These are phyloP conservation scores for Annulohypoxylon moriforme DNA, from an alignment of 495 filamentous ascomycete genomes.

Conservation along the genomic window DNA sequence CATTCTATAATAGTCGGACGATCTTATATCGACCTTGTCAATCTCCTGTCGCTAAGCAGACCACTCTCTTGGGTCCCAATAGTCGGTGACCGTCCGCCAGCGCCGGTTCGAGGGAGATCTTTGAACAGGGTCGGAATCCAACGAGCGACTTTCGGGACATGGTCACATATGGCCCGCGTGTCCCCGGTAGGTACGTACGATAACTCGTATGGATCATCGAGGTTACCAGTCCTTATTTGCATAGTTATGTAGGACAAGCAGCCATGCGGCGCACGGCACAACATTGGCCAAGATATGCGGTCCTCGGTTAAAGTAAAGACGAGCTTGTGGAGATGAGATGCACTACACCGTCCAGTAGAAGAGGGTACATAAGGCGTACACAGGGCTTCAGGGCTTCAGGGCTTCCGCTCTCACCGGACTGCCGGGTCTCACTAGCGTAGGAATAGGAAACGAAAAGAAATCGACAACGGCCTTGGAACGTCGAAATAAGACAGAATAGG, in stretches of 20 bases:
- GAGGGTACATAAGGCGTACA: background rate
- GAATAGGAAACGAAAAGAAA: conserved; percentile 16
- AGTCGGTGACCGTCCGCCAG: conserved; percentile 21
- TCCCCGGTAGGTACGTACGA: conserved; percentile 9
- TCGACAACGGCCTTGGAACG: conserved; percentile 17
- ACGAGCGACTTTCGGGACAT: conserved; percentile 24
- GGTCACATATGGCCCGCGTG: conserved; percentile 2
- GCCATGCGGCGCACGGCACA: conserved; percentile 1
- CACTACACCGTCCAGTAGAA: background rate
- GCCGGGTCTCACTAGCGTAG: conserved; percentile 38
- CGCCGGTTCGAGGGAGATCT: conserved; percentile 10
- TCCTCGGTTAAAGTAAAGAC: conserved; percentile 36
- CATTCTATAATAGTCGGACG: conserved; percentile 20
- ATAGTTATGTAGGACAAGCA: conserved; percentile 4
- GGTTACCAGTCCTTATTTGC: conserved; percentile 8
- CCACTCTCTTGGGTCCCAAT: conserved; percentile 19
- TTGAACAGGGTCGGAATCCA: conserved; percentile 24
- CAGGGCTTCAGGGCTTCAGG: too few relatives aligned
- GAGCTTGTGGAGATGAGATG: conserved; percentile 17
- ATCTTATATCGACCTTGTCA: conserved; percentile 19
- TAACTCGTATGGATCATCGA: conserved; percentile 6
- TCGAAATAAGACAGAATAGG: conserved; percentile 25
- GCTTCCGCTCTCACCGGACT: conserved; percentile 25
- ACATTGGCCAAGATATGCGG: conserved; percentile 18
- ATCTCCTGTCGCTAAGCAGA: conserved; percentile 10